Evolutionary conservation across 2,329 filamentous ascomycete species (phyloP), one percentile per base, ranked within the genome.

Genomic region (Proliferodiscus dingleyae): DNA sequence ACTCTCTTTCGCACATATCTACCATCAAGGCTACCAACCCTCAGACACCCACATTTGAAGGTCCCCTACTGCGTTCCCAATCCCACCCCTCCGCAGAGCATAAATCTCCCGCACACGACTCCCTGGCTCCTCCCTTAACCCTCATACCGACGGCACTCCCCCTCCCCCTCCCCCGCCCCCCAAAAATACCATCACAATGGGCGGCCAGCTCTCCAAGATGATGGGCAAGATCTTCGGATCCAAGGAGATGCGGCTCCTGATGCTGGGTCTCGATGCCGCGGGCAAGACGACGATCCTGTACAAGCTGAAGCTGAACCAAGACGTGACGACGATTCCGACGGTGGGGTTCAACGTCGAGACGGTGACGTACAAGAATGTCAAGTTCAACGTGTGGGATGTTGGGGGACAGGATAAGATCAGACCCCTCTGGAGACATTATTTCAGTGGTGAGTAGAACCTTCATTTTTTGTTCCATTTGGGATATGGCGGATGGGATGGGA

Each of bases 321-420:
- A 95, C 66, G 90, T 97, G 62, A 97, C 93, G 52, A 97, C 93
- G 42, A 97, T 97, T 65, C 93, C 93, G 37, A 98, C 93, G 26
- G 93, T 98, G 61, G 93, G 91, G 60, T 97, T 97, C 80, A 97
- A 97, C 78, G 93, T 97, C 69, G 91, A 97, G 77, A 95, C 89
- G 4, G 90, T 97, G 62, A 94, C 90, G 58, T 96, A 95, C 77
- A 96, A 96, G 80, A 97, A 97, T 69, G 90, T 96, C 71, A 94
- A 96, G 72, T 97, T 97, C 77, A 97, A 94, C 63, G 91, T 97
- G 54, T 97, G 91, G 91, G 91, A 97, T 74, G 91, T 97, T 50
- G 91, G 91, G 70, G 91, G 91, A 56, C 91, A 97, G 77, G 91
- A 97, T 79, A 97, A 97, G 83, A 97, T 97, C 64, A 81, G 91